phyloP scores from a whole-genome alignment of 768 basidiomycete species.

The Crucibulum laeve region DNA sequence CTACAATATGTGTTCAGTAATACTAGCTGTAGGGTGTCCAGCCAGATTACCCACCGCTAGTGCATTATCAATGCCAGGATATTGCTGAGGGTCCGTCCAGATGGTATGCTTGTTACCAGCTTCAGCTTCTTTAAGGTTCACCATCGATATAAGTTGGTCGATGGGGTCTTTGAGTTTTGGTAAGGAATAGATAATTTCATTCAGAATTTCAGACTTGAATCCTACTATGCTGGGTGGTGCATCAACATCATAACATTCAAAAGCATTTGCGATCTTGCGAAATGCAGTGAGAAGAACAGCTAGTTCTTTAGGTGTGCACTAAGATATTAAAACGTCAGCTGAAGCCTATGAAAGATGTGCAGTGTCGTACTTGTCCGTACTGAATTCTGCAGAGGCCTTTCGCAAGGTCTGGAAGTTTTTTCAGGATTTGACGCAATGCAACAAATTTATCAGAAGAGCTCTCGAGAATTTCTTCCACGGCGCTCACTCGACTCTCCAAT shows the following conservation, averaged over 20 bases:
- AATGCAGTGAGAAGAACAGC: constrained; percentile 73
- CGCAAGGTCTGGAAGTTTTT: constrained; percentile 79
- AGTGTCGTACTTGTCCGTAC: constrained; percentile 76
- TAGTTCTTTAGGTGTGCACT: constrained; percentile 86
- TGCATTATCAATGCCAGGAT: constrained; percentile 51
- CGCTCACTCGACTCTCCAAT: constrained; percentile 74
- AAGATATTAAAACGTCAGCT: background rate
- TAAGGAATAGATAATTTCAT: constrained; percentile 62
- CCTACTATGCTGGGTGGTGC: constrained; percentile 40
- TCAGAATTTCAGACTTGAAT: constrained; percentile 65
- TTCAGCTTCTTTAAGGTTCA: constrained; percentile 60
- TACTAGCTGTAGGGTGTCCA: background rate
- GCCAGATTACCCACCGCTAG: constrained; percentile 48
- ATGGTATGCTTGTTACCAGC: constrained; percentile 65
- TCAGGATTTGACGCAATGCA: constrained; percentile 65
- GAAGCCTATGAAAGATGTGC: background rate
- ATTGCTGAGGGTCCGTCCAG: constrained; percentile 53
- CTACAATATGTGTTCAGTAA: constrained; percentile 29
- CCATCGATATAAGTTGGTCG: constrained; percentile 43
- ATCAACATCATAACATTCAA: constrained; percentile 46
- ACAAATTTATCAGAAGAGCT: constrained; percentile 61
- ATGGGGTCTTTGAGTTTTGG: constrained; percentile 60
- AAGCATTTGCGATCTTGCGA: constrained; percentile 61
- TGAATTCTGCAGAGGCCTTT: constrained; percentile 86
- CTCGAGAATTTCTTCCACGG: constrained; percentile 75